These are phyloP conservation scores for Choanephora cucurbitarum DNA, from an alignment of 371 early-diverging fungal genomes.

Conservation along the genomic window DNA sequence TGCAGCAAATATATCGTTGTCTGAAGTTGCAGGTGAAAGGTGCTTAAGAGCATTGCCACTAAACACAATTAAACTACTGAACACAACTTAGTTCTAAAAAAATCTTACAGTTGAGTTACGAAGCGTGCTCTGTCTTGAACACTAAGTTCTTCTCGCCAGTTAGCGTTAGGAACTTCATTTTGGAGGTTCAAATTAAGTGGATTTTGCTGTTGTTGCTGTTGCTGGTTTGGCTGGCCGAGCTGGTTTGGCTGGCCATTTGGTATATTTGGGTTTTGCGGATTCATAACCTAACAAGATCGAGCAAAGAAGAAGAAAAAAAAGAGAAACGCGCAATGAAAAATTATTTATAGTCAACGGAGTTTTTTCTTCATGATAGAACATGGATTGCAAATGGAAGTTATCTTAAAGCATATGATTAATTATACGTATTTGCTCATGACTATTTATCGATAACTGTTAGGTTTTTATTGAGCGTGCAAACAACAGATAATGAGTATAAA, in stretches of 20 bases:
- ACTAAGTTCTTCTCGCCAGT: constrained; percentile 38
- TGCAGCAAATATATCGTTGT: constrained; percentile 44
- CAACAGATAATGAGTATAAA: too few relatives aligned
- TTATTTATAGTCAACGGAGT: not conserved
- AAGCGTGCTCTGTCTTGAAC: constrained; percentile 37
- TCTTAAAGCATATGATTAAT: too few relatives aligned
- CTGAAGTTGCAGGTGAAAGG: constrained; percentile 44
- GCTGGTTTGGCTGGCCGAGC: constrained; percentile 10
- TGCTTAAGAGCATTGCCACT: constrained; percentile 47
- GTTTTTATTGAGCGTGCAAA: too few relatives aligned
- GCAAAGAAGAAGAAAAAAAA: not conserved
- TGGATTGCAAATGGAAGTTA: too few relatives aligned
- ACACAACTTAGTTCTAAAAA: not conserved
- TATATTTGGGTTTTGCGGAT: constrained; percentile 30
- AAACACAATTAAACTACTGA: constrained; percentile 1
- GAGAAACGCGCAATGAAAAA: constrained; percentile 3
- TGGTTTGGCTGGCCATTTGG: constrained; percentile 17
- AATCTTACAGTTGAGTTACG: constrained; percentile 32
- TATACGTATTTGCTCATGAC: too few relatives aligned
- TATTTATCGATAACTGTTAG: too few relatives aligned
- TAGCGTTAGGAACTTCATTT: constrained; percentile 31
- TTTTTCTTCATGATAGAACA: too few relatives aligned
- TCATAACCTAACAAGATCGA: constrained; percentile 14
- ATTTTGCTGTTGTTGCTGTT: constrained; percentile 6
- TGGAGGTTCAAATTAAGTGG: constrained; percentile 10